A percentile compares a stretch with the other conserved stretches of the same genome.
Conservation (phyloP, 768 basidiomycete genomes). For the Calocybe cyanea region DNA sequence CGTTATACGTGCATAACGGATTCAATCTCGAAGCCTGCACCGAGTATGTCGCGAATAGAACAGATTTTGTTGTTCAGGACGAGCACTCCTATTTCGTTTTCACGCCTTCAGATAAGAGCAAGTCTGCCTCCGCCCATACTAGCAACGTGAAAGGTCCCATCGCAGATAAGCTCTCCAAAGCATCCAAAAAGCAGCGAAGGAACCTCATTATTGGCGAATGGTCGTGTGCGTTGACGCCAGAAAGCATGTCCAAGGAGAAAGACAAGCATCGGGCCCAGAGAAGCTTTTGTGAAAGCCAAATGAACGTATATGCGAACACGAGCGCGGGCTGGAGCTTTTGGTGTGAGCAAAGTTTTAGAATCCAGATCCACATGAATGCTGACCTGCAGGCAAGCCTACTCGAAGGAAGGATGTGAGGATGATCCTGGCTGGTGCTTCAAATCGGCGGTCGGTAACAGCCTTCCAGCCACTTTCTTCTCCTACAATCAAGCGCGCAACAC, state of each 20-base stretch:
- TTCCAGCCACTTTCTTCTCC: slow-evolving; percentile 57
- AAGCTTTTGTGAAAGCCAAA: slow-evolving; percentile 55
- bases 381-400: slow-evolving; percentile 39
- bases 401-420: slow-evolving; percentile 54
- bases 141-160: slow-evolving; percentile 36
- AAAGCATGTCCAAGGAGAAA: slow-evolving; percentile 46
- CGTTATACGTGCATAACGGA: slow-evolving; percentile 66
- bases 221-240: slow-evolving; percentile 71
- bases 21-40: slow-evolving; percentile 56
- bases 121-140: slow-evolving; percentile 56
- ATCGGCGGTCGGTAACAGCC: slow-evolving; percentile 48
- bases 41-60: slow-evolving; percentile 41
- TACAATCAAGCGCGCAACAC: slow-evolving; percentile 26
- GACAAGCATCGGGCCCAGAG: slow-evolving; percentile 41
- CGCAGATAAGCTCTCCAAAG: slow-evolving; percentile 29
- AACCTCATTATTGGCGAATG: slow-evolving; percentile 79
- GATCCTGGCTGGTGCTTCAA: slow-evolving; percentile 73
- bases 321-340: slow-evolving; percentile 70
- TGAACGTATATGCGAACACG: slow-evolving; percentile 50
- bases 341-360: slow-evolving; percentile 38
- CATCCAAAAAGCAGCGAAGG: slow-evolving; percentile 23
- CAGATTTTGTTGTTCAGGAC: slow-evolving; percentile 68
- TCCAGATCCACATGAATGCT: neutral
- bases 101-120: slow-evolving; percentile 44
- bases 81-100: slow-evolving; percentile 76